A percentile compares a stretch with the other conserved stretches of the same genome.
Conservation (phyloP, 176 grass and related monocot genomes). For the Oropetium thomaeum region DNA sequence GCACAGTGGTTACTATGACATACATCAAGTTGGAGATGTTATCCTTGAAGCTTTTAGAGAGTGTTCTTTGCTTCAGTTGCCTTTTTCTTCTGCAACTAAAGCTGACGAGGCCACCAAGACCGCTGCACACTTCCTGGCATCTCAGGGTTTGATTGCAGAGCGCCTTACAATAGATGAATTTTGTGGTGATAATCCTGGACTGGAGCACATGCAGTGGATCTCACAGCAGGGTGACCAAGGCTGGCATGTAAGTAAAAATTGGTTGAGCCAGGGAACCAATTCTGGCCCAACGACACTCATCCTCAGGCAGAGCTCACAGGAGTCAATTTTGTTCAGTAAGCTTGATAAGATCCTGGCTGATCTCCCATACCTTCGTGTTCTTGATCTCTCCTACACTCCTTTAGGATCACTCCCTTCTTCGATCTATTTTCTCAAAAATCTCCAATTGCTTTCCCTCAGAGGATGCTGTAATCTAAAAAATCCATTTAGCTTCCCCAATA, state of each 20-base stretch:
- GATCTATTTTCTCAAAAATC: background rate
- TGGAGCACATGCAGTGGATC: constrained; percentile 17
- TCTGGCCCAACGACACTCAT: background rate
- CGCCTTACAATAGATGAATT: background rate
- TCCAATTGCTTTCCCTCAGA: background rate
- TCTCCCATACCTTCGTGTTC: background rate
- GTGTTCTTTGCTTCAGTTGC: background rate
- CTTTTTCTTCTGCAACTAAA: background rate
- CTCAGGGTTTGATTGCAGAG: background rate
- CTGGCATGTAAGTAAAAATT: background rate
- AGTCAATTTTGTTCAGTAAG: background rate
- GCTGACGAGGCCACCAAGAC: background rate
- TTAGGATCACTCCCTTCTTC: background rate
- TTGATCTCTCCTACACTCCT: background rate
- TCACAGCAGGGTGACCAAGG: background rate
- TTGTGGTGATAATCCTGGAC: background rate
- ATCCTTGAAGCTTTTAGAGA: background rate
- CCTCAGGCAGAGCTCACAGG: background rate
- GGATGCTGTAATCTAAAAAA: background rate
- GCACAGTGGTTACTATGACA: background rate
- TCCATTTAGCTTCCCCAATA: background rate
- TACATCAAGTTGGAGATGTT: background rate
- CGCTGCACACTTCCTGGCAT: background rate
- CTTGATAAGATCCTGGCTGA: background rate
- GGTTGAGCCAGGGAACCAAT: background rate